Conservation (phyloP, 768 basidiomycete genomes). For the Rhizopogon rudus region DNA sequence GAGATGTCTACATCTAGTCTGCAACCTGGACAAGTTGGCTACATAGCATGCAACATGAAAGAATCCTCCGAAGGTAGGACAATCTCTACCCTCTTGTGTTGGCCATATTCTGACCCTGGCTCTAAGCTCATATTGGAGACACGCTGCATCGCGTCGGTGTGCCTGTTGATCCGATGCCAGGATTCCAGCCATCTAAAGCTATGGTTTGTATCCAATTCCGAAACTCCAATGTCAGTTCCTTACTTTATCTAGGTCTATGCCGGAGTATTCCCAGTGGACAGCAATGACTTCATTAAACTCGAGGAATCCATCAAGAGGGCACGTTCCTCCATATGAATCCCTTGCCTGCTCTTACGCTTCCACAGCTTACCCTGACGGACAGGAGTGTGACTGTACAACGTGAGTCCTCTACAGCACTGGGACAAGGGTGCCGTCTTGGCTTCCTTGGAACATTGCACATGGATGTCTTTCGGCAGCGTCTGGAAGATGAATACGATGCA, state of each 20-base stretch:
- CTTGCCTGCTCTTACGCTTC: slow-evolving; percentile 5
- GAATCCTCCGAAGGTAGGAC: slow-evolving; percentile 82
- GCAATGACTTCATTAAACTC: slow-evolving; percentile 85
- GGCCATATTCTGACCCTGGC: slow-evolving; percentile 1
- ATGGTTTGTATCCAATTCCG: slow-evolving; percentile 55
- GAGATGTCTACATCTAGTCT: slow-evolving; percentile 69
- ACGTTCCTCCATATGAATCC: slow-evolving; percentile 18
- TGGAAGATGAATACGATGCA: slow-evolving; percentile 96
- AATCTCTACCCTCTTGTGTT: too few species aligned
- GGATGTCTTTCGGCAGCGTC: slow-evolving; percentile 91
- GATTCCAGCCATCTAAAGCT: slow-evolving; percentile 88
- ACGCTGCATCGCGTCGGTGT: slow-evolving; percentile 78
- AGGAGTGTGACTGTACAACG: slow-evolving; percentile 86
- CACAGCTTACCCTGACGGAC: slow-evolving; percentile 77
- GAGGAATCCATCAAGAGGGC: slow-evolving; percentile 95
- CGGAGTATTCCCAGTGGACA: slow-evolving; percentile 91
- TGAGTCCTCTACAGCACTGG: slow-evolving; percentile 90
- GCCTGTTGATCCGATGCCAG: slow-evolving; percentile 77
- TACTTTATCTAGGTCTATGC: slow-evolving; percentile 71
- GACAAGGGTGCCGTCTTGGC: slow-evolving; percentile 92
- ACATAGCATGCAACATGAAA: slow-evolving; percentile 96
- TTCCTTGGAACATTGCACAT: slow-evolving; percentile 96
- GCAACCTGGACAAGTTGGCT: slow-evolving; percentile 81
- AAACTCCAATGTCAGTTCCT: slow-evolving; percentile 1
- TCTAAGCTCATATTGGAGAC: slow-evolving; percentile 86